phyloP scores from a whole-genome alignment of 2,329 filamentous ascomycete species.

The Botryotinia narcissicola region DNA sequence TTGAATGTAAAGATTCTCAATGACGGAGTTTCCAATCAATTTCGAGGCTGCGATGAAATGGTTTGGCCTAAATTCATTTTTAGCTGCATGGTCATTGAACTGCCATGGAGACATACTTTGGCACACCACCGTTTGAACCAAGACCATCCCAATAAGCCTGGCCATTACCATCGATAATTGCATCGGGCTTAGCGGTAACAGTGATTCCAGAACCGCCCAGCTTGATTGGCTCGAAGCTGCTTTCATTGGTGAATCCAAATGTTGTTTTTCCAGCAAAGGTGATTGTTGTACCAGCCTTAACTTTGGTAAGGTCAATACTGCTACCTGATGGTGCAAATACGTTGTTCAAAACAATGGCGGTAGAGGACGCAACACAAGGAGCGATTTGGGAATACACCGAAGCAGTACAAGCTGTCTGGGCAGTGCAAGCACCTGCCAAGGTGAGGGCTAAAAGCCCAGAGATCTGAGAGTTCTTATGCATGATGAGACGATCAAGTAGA shows the following conservation, averaged over 20 bases:
- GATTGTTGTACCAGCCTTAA: constrained; percentile 51
- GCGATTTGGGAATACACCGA: constrained; percentile 47
- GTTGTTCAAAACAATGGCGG: constrained; percentile 52
- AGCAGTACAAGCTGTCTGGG: constrained; percentile 9
- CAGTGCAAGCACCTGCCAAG: not conserved
- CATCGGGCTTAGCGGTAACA: constrained; percentile 51
- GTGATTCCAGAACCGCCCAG: constrained; percentile 57
- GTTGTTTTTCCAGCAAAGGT: constrained; percentile 61
- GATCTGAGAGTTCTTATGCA: not conserved
- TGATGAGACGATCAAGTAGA: not conserved
- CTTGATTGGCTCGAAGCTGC: constrained; percentile 31
- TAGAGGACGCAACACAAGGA: constrained; percentile 50
- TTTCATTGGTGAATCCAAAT: constrained; percentile 34
- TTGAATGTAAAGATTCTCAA: constrained; percentile 49
- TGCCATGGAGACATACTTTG: constrained; percentile 28
- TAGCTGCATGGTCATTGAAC: not conserved
- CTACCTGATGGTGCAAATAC: constrained; percentile 56
- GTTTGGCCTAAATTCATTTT: constrained; percentile 55
- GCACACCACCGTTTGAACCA: constrained; percentile 54
- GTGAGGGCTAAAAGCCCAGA: constrained; percentile 11
- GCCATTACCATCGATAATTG: constrained; percentile 53
- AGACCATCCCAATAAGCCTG: constrained; percentile 59
- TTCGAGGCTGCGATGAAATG: constrained; percentile 52
- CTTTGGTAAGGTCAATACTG: constrained; percentile 55
- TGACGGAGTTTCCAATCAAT: constrained; percentile 48